Evolutionary conservation across 2,329 filamentous ascomycete species (phyloP).

Genomic region (Hypoxylon sp.): DNA sequence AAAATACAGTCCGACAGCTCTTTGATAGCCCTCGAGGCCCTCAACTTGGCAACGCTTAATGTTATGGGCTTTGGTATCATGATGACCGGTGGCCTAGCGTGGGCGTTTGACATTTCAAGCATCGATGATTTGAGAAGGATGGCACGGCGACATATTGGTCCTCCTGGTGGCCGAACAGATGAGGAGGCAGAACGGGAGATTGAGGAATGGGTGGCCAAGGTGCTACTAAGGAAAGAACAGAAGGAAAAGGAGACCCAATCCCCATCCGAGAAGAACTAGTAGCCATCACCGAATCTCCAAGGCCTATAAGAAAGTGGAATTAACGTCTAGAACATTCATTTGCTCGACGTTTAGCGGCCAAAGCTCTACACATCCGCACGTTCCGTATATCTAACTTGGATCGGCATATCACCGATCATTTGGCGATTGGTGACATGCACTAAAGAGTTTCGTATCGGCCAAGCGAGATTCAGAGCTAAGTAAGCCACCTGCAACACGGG

Average conservation of each 20-base stretch:
- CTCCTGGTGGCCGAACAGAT: constrained; percentile 56
- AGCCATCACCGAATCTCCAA: constrained; percentile 9
- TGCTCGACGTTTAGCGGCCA: background rate
- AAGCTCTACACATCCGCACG: constrained; percentile 15
- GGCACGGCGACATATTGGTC: constrained; percentile 62
- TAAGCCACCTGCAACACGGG: constrained; percentile 31
- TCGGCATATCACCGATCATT: constrained; percentile 13
- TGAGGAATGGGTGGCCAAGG: constrained; percentile 72
- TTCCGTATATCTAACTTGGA: constrained; percentile 5
- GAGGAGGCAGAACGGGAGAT: constrained; percentile 72
- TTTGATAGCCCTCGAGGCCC: constrained; percentile 83
- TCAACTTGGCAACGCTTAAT: constrained; percentile 90
- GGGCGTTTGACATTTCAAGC: constrained; percentile 81
- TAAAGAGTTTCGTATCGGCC: constrained; percentile 21
- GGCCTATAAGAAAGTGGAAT: constrained; percentile 16
- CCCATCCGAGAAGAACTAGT: constrained; percentile 28
- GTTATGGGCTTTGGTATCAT: constrained; percentile 83
- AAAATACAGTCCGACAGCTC: constrained; percentile 72
- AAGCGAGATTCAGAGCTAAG: constrained; percentile 22
- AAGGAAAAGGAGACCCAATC: constrained; percentile 52
- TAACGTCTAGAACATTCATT: background rate
- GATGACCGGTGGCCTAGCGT: constrained; percentile 79
- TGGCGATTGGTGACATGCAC: constrained; percentile 19
- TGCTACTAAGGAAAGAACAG: constrained; percentile 71
- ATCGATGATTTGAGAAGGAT: constrained; percentile 74